Evolutionary conservation across 2,329 filamentous ascomycete species (phyloP).

Genomic region (Cucurbitaria berberidis): DNA sequence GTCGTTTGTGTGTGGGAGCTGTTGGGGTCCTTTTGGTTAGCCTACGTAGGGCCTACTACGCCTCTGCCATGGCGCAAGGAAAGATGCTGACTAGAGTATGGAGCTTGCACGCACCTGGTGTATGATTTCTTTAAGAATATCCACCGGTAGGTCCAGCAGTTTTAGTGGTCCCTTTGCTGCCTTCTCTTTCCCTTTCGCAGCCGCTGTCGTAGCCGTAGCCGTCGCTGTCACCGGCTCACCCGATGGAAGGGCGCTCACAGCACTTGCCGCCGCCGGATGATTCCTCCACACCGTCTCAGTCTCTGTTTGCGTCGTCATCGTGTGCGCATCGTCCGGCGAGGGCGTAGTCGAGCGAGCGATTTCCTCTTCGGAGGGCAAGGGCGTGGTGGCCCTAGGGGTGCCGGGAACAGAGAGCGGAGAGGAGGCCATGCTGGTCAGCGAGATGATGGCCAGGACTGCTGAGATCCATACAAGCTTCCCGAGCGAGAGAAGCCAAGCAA

Average conservation of each 20-base stretch:
- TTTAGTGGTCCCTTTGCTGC: constrained; percentile 62
- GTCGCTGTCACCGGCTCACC: constrained; percentile 49
- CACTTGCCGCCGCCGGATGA: constrained; percentile 9
- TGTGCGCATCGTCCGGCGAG: constrained; percentile 31
- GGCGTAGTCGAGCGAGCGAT: constrained; percentile 23
- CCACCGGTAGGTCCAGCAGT: constrained; percentile 77
- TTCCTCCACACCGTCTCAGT: constrained; percentile 18
- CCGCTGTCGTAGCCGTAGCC: too few species aligned
- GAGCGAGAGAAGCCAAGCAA: constrained; percentile 24
- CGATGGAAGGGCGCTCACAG: constrained; percentile 9
- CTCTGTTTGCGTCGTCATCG: constrained; percentile 16
- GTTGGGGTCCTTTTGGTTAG: constrained; percentile 22
- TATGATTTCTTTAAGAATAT: constrained; percentile 78
- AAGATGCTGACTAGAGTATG: not conserved
- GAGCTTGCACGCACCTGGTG: constrained; percentile 66
- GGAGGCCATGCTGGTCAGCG: constrained; percentile 41
- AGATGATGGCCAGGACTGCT: constrained; percentile 32
- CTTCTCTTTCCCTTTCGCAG: constrained; percentile 59
- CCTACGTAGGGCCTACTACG: too few species aligned
- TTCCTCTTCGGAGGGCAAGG: constrained; percentile 35
- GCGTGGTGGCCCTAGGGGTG: constrained; percentile 37
- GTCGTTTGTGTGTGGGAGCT: constrained; percentile 84
- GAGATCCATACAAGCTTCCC: constrained; percentile 39
- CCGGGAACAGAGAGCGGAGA: constrained; percentile 38
- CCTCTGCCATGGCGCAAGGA: not conserved